Conservation (phyloP, 2,329 filamentous ascomycete species). For the Aureobasidium vineae region DNA sequence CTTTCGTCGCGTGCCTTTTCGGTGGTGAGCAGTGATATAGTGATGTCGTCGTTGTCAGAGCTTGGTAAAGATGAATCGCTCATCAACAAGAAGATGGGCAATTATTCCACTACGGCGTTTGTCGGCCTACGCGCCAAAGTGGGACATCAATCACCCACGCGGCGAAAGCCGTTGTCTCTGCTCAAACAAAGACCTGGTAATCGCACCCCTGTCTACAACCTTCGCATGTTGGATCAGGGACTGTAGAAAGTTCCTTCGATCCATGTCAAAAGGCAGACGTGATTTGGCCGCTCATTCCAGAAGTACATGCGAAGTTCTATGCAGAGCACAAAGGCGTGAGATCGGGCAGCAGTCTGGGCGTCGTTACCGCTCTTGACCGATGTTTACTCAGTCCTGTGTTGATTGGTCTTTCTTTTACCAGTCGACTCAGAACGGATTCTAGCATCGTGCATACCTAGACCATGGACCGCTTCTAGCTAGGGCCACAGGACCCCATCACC, state of each 20-base stretch:
- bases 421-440: background rate
- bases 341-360: background rate
- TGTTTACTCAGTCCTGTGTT: slow-evolving; percentile 21
- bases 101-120: slow-evolving; percentile 2
- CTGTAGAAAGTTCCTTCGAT: background rate
- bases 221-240: no score
- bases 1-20: no score
- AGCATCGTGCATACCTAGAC: slow-evolving; percentile 1
- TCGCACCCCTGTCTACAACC: background rate
- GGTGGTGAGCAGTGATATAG: background rate
- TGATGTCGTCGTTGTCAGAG: background rate
- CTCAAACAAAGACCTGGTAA: background rate
- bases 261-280: no score
- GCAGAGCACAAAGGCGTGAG: background rate
- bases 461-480: background rate
- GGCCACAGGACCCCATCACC: background rate
- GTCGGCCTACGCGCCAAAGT: slow-evolving; percentile 8
- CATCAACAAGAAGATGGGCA: background rate
- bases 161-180: background rate
- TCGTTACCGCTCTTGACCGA: slow-evolving; percentile 24
- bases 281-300: background rate
- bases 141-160: background rate
- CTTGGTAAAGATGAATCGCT: background rate
- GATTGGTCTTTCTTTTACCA: background rate
- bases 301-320: no score